Conservation (phyloP, 805 yeast species). For the Tetrapisispora namnaoensis region DNA sequence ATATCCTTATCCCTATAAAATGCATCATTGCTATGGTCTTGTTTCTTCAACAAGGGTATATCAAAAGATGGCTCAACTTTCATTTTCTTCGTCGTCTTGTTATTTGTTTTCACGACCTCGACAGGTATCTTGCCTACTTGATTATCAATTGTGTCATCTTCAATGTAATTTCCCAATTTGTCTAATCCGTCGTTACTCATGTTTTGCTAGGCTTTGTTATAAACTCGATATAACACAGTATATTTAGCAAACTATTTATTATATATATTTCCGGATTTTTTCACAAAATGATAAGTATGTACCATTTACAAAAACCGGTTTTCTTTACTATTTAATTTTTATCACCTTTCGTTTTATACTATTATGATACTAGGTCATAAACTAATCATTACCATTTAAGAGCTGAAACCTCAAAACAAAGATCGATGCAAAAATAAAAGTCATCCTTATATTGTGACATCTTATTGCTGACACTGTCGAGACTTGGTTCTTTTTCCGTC, state of each 20-base stretch:
- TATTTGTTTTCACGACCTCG: conserved; percentile 71
- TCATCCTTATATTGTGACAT: too few species aligned
- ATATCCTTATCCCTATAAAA: conserved; percentile 63
- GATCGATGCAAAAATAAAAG: too few species aligned
- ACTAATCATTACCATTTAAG: too few species aligned
- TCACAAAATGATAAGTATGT: too few species aligned
- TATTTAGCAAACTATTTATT: too few species aligned
- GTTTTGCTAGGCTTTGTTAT: not conserved
- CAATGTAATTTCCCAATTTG: conserved; percentile 65
- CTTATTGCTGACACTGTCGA: not conserved
- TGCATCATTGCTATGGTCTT: conserved; percentile 50
- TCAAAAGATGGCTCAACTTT: conserved; percentile 64
- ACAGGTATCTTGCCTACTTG: conserved; percentile 41
- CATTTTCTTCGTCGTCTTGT: conserved; percentile 80
- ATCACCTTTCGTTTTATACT: too few species aligned
- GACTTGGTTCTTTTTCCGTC: not conserved
- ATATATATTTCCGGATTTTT: too few species aligned
- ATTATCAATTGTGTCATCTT: conserved; percentile 40
- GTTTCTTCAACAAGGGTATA: not conserved
- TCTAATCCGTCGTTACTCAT: not conserved
- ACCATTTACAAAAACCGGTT: too few species aligned
- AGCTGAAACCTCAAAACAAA: too few species aligned
- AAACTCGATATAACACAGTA: too few species aligned
- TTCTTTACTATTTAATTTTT: too few species aligned
- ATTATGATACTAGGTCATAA: too few species aligned